Evolutionary conservation across 164 flowering plant species (phyloP).

Genomic region (Saururus chinensis): DNA sequence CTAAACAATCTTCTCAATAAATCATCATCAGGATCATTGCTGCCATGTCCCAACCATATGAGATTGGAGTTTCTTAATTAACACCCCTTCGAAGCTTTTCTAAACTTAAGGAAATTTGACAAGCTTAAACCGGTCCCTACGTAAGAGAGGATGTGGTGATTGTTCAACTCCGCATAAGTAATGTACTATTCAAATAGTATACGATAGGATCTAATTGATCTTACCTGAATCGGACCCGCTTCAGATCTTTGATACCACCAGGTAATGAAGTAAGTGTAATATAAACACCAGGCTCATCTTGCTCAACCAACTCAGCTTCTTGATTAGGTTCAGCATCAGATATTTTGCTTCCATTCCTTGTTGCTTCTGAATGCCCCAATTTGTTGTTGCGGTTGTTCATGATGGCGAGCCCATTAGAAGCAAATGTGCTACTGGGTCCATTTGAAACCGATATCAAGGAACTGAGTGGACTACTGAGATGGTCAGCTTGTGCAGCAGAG

Average conservation of each 20-base stretch:
- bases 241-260: constrained; percentile 77
- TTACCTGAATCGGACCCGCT: constrained; percentile 97
- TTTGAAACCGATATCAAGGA: constrained; percentile 39
- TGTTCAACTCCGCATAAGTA: neutral
- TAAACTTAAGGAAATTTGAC: no score
- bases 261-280: constrained; percentile 80
- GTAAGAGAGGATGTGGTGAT: neutral
- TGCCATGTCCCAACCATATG: no score
- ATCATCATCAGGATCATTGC: neutral
- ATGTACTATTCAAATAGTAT: no score
- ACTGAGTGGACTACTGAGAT: constrained; percentile 31
- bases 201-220: neutral
- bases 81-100: no score
- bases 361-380: constrained; percentile 30
- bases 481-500: constrained; percentile 32
- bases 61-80: no score
- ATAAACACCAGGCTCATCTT: constrained; percentile 96
- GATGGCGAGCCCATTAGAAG: constrained; percentile 49
- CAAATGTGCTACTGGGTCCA: constrained; percentile 30
- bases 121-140: neutral
- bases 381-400: constrained; percentile 33
- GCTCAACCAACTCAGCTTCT: constrained; percentile 89
- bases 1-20: neutral
- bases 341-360: constrained; percentile 49
- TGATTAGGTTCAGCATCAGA: constrained; percentile 50